These are phyloP conservation scores for Phytopythium delawarense DNA, from an alignment of 352 stramenopile species.

Conservation along the genomic window DNA sequence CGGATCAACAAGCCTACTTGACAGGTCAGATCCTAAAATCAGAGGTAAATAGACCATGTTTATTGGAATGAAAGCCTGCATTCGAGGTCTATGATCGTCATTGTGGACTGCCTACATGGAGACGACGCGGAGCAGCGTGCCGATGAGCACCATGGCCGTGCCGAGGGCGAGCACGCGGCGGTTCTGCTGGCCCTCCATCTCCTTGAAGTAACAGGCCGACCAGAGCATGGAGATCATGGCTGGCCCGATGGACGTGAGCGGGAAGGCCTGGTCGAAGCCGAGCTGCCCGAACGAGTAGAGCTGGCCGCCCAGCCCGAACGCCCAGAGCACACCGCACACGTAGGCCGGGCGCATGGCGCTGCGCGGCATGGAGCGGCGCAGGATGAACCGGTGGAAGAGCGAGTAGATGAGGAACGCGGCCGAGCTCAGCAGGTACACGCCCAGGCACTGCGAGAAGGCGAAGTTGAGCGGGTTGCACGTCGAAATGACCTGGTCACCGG, in stretches of 20 bases:
- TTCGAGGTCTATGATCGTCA: neutral
- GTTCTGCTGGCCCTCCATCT: conserved; percentile 71
- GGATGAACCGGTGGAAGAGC: conserved; percentile 68
- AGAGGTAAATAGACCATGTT: neutral
- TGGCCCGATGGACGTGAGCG: conserved; percentile 71
- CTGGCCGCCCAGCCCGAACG: conserved; percentile 57
- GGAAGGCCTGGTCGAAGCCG: conserved; percentile 82
- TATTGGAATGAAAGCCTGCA: neutral
- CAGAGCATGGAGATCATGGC: conserved; percentile 85
- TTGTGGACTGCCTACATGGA: conserved; percentile 22
- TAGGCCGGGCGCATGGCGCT: conserved; percentile 80
- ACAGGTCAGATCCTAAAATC: neutral
- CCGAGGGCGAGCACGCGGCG: conserved; percentile 51
- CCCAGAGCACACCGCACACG: conserved; percentile 76
- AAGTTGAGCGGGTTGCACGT: conserved; percentile 82
- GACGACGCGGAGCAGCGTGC: conserved; percentile 62
- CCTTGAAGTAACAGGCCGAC: conserved; percentile 77
- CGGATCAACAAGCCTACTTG: neutral
- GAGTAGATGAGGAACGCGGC: conserved; percentile 77
- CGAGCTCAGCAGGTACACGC: conserved; percentile 76
- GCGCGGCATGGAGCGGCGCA: conserved; percentile 70
- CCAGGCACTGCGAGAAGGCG: conserved; percentile 80
- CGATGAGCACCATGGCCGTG: conserved; percentile 60
- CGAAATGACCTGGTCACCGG: conserved; percentile 28
- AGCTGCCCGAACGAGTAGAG: conserved; percentile 69